Evolutionary conservation across 2,329 filamentous ascomycete species (phyloP).

Genomic region (Fusarium sp.): DNA sequence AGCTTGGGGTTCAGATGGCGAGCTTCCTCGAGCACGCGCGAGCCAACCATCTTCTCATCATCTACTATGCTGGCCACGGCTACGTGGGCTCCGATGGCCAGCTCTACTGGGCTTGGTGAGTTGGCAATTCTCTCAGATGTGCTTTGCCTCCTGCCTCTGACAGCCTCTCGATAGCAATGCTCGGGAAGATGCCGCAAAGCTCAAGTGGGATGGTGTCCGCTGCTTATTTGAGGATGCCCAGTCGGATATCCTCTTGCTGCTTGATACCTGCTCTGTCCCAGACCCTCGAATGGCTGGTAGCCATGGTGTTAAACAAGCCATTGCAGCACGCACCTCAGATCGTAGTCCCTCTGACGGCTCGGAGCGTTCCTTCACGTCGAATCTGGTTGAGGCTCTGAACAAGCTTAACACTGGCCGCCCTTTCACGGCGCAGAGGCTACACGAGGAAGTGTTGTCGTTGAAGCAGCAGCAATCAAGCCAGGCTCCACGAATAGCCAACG

Average conservation of each 20-base stretch:
- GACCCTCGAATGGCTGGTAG: conserved; percentile 63
- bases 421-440: conserved; percentile 67
- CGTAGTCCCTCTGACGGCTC: conserved; percentile 57
- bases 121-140: conserved; percentile 41
- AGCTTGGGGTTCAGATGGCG: conserved; percentile 70
- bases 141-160: conserved; percentile 50
- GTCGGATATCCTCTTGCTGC: conserved; percentile 71
- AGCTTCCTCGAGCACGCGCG: conserved; percentile 69
- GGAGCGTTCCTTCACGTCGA: conserved; percentile 70
- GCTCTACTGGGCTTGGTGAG: conserved; percentile 76
- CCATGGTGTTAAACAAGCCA: conserved; percentile 71
- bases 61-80: conserved; percentile 74
- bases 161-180: conserved; percentile 60
- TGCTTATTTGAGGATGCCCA: conserved; percentile 72
- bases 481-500: conserved; percentile 59
- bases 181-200: conserved; percentile 67
- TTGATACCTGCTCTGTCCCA: conserved; percentile 71
- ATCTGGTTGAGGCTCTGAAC: conserved; percentile 65
- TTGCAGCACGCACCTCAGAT: conserved; percentile 69
- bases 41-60: conserved; percentile 70
- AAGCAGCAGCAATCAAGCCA: conserved; percentile 60
- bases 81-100: conserved; percentile 70
- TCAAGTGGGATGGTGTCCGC: conserved; percentile 73
- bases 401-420: conserved; percentile 65
- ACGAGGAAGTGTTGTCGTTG: conserved; percentile 65